Percentiles rank a stretch among this genome's conserved stretches.
Evolutionary conservation across 306 rosid species (phyloP).

Genomic region (Neltuma alba): DNA sequence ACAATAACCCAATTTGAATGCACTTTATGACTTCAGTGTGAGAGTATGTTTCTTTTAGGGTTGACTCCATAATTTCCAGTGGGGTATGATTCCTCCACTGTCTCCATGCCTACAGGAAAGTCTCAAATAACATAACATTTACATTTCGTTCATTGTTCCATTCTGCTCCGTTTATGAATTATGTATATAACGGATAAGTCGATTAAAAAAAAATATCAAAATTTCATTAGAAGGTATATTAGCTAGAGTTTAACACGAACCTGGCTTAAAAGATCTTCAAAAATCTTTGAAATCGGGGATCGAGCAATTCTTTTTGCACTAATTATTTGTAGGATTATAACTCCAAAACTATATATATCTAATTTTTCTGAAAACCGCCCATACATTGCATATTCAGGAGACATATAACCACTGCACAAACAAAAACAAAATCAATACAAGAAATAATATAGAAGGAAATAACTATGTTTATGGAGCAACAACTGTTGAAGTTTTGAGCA

Average conservation of each 20-base stretch:
- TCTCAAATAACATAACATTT: conserved; percentile 6
- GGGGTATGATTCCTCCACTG: conserved; percentile 39
- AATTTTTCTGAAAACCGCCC: conserved; percentile 30
- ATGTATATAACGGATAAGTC: too few species aligned
- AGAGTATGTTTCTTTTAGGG: conserved; percentile 24
- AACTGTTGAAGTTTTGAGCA: too few species aligned
- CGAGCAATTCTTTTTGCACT: conserved; percentile 32
- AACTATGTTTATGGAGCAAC: too few species aligned
- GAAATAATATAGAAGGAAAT: too few species aligned
- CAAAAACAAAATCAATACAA: too few species aligned
- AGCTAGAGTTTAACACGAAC: conserved; percentile 19
- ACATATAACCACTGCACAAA: too few species aligned
- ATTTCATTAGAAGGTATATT: neutral
- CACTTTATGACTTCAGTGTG: conserved; percentile 40
- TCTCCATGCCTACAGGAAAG: conserved; percentile 48
- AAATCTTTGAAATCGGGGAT: neutral
- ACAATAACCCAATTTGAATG: conserved; percentile 34
- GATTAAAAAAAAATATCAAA: too few species aligned
- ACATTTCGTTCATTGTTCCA: neutral
- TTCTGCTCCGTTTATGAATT: too few species aligned
- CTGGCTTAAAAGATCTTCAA: conserved; percentile 27
- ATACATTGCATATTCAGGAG: too few species aligned
- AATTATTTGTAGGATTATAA: conserved; percentile 29
- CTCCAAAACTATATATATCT: conserved; percentile 37
- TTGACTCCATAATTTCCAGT: conserved; percentile 42